phyloP scores from a whole-genome alignment of 441 rosid species.

The Rhodomyrtus psidioides region DNA sequence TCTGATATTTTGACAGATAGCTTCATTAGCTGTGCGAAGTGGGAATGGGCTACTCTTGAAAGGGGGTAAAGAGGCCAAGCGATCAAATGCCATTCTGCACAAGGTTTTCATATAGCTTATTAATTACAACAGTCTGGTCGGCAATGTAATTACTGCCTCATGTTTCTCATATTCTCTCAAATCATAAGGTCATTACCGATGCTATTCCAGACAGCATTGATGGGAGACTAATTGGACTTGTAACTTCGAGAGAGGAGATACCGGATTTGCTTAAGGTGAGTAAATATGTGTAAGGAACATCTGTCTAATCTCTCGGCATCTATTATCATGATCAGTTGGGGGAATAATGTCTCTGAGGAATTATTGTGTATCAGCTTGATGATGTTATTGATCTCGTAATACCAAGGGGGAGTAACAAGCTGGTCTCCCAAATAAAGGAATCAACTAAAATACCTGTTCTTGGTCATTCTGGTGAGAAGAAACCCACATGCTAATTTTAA shows the following conservation, averaged over 20 bases:
- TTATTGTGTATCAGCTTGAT: slow-evolving; percentile 66
- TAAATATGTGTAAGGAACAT: neutral
- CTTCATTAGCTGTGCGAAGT: slow-evolving; percentile 89
- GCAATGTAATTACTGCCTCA: neutral
- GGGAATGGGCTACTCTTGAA: slow-evolving; percentile 94
- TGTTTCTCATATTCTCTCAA: neutral
- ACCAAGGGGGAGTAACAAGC: slow-evolving; percentile 98
- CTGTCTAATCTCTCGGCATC: neutral
- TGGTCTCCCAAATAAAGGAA: slow-evolving; percentile 84
- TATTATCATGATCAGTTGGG: neutral
- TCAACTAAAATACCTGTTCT: slow-evolving; percentile 97
- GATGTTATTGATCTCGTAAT: slow-evolving; percentile 98
- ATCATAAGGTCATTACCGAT: slow-evolving; percentile 68
- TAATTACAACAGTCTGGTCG: neutral
- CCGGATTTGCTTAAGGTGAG: slow-evolving; percentile 90
- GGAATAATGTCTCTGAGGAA: slow-evolving; percentile 9
- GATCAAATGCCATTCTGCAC: slow-evolving; percentile 89
- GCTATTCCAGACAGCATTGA: slow-evolving; percentile 79
- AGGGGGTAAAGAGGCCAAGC: slow-evolving; percentile 95
- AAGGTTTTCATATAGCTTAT: slow-evolving; percentile 40
- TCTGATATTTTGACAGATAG: slow-evolving; percentile 51
- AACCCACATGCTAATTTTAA: neutral
- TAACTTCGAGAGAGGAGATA: slow-evolving; percentile 94
- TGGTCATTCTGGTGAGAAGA: slow-evolving; percentile 86
- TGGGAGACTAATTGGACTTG: slow-evolving; percentile 77